Percentiles rank a stretch among this genome's conserved stretches.
Evolutionary conservation across 495 filamentous ascomycete species (phyloP).

Genomic region (Annulohypoxylon maeteangense): DNA sequence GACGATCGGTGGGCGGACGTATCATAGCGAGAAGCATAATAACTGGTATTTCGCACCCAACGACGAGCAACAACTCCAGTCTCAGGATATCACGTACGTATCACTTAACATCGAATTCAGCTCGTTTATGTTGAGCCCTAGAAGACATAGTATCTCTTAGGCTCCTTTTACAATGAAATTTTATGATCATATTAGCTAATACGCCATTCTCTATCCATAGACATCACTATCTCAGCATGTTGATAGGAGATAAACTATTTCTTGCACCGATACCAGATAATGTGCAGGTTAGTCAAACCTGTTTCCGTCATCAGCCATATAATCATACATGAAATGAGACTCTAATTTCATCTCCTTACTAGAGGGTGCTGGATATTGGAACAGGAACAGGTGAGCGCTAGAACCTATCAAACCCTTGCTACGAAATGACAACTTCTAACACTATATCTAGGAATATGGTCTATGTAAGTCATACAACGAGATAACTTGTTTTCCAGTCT

Average conservation of each 20-base stretch:
- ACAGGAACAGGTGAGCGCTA: slow-evolving; percentile 65
- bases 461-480: slow-evolving; percentile 45
- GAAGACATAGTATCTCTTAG: background rate
- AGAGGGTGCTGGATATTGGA: slow-evolving; percentile 64
- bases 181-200: background rate
- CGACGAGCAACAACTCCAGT: slow-evolving; percentile 50
- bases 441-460: slow-evolving; percentile 50
- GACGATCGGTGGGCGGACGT: slow-evolving; percentile 54
- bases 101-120: background rate
- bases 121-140: background rate
- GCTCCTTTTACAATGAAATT: background rate
- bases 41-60: slow-evolving; percentile 43
- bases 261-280: slow-evolving; percentile 63
- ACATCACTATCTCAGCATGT: slow-evolving; percentile 50
- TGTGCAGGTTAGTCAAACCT: slow-evolving; percentile 21
- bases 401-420: slow-evolving; percentile 46
- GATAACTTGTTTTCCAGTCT: too few species aligned
- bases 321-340: background rate
- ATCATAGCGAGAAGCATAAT: slow-evolving; percentile 49
- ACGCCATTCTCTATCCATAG: slow-evolving; percentile 12
- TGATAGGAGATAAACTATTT: slow-evolving; percentile 61
- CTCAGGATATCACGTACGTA: slow-evolving; percentile 47
- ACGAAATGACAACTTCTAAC: slow-evolving; percentile 12
- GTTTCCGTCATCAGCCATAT: background rate
- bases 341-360: slow-evolving; percentile 37